phyloP scores from a whole-genome alignment of 2,329 filamentous ascomycete genomes.

The Alternaria burnsii region DNA sequence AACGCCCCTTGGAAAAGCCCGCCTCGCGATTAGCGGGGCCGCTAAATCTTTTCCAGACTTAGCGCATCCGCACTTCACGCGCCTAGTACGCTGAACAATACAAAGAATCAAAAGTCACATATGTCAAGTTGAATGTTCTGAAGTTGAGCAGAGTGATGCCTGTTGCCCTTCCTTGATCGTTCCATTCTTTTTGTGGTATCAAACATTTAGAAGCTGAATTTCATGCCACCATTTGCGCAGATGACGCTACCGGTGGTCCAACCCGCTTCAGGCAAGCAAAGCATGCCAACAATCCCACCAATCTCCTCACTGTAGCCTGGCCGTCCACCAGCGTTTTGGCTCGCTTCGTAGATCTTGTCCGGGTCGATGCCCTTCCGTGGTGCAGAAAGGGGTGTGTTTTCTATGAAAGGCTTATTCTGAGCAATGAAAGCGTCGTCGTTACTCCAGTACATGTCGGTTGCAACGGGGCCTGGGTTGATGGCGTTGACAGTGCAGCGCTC shows the following conservation, averaged over 20 bases:
- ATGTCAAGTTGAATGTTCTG: no score
- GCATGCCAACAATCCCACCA: constrained; percentile 78
- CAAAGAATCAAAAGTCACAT: no score
- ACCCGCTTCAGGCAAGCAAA: constrained; percentile 73
- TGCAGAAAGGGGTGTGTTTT: constrained; percentile 70
- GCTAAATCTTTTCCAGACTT: neutral
- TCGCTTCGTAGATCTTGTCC: constrained; percentile 60
- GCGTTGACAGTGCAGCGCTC: constrained; percentile 71
- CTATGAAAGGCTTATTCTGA: constrained; percentile 67
- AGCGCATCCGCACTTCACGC: neutral
- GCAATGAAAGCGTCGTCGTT: constrained; percentile 66
- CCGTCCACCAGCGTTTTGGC: constrained; percentile 59
- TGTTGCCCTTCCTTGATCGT: neutral
- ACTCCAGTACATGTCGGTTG: constrained; percentile 68
- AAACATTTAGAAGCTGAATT: constrained; percentile 37
- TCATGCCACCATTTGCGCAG: constrained; percentile 81
- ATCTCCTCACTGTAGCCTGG: constrained; percentile 73
- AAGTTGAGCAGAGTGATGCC: no score
- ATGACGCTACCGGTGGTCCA: constrained; percentile 85
- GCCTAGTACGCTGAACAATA: no score
- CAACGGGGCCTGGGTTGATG: constrained; percentile 72
- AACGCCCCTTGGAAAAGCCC: neutral
- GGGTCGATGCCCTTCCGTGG: constrained; percentile 69
- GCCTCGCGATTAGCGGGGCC: neutral
- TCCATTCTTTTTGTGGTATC: neutral